Evolutionary conservation across 192 early-diverging fungal species (phyloP), one percentile per base, ranked within the genome.

Genomic region (Coemansia sp.): DNA sequence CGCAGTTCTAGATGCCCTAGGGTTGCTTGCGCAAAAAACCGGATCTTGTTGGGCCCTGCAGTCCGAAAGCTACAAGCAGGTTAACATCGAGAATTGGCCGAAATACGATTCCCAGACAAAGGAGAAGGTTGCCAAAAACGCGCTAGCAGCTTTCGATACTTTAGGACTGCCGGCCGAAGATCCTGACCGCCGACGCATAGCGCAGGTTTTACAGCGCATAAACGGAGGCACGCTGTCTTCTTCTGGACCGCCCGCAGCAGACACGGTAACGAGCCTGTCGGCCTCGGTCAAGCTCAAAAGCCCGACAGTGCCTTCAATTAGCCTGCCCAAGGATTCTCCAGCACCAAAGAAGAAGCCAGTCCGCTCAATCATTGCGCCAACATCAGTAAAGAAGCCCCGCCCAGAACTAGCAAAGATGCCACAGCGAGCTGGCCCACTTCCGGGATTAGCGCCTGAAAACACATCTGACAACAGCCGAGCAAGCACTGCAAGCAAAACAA

Each of bases 71-170:
- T 88, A 81, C 60, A 74, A 66, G 48, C 72, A 79, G 32, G 79
- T 88, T 31, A 73, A 80, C 59, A 75, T 88, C 7, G 73, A 81
- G 28, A 69, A 74, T 48, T 88, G 87, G 87, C 73, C 71, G 12
- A 73, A 51, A 38, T 87, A 86, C 59, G 73, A 60, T 20, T 71
- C 63, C 14, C 68, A 63, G 51, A 71, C 73, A 32, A 63, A 77
- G 10, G 71, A 72, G 25, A 52, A 56, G 28, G 87, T 78, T 7
- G 57, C 77, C 16, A 64, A 42, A 31, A 83, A 83, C 40, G 84
- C 85, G 10, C 67, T 72, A 0, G 54, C 56, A 5, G 87, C 87
- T 12, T 86, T 88, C 50, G 85, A 88, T 52, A 56, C 36, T 29
- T 71, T 88, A 29, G 81, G 77, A 0, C 63, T 88, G 12, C 12